These are phyloP conservation scores for Sedum album DNA, from an alignment of 164 flowering plant genomes.

Conservation along the genomic window DNA sequence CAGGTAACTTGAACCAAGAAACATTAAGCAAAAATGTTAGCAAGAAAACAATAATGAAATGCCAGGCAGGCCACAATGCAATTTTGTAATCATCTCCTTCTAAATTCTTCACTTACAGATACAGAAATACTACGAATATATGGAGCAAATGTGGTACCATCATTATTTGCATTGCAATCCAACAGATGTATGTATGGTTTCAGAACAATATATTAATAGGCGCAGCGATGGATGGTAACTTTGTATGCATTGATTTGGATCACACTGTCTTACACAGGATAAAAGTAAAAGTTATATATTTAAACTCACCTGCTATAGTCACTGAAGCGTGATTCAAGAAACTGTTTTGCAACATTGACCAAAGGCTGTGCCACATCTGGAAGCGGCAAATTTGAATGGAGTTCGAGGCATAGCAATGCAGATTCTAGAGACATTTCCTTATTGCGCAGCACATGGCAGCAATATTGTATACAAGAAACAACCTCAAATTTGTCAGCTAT, in stretches of 20 bases:
- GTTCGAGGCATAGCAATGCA: slow-evolving; percentile 46
- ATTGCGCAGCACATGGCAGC: slow-evolving; percentile 28
- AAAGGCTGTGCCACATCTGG: slow-evolving; percentile 16
- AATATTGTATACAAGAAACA: slow-evolving; percentile 40
- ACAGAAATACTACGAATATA: slow-evolving; percentile 11
- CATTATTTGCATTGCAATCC: too few species aligned
- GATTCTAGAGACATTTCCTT: slow-evolving; percentile 40
- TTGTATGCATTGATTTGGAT: background rate
- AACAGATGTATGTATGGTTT: too few species aligned
- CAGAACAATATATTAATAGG: too few species aligned
- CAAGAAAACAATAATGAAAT: background rate
- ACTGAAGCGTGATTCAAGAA: slow-evolving; percentile 1
- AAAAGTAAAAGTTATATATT: too few species aligned
- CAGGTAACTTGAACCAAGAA: background rate
- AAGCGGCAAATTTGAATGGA: slow-evolving; percentile 21
- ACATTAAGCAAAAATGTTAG: background rate
- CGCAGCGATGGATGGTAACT: too few species aligned
- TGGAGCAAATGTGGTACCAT: too few species aligned
- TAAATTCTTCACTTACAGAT: background rate
- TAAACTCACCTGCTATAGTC: slow-evolving; percentile 11
- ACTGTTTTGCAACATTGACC: slow-evolving; percentile 14
- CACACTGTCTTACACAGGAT: background rate
- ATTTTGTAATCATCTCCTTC: too few species aligned
- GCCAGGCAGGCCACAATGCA: background rate
- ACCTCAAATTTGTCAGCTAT: background rate